Conservation (phyloP, 768 basidiomycete species). For the Xerocomellus amylosporus region DNA sequence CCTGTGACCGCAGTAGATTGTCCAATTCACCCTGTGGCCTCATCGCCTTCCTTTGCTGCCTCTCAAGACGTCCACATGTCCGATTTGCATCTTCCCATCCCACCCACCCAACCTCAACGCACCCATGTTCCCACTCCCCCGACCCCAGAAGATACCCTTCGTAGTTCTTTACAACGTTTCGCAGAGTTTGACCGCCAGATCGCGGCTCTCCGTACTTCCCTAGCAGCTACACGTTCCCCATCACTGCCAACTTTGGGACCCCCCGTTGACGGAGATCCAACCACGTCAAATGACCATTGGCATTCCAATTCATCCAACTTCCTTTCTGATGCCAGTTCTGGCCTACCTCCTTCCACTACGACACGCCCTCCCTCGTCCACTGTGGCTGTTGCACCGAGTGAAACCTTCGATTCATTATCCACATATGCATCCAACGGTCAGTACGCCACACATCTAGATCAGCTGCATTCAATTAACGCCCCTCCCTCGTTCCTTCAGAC, state of each 20-base stretch:
- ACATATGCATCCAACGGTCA: conserved; percentile 21
- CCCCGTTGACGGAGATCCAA: conserved; percentile 19
- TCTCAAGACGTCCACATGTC: conserved; percentile 51
- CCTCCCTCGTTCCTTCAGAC: conserved; percentile 12
- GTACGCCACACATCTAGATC: conserved; percentile 14
- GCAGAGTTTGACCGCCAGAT: conserved; percentile 55
- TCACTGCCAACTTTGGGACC: conserved; percentile 25
- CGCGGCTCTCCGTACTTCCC: conserved; percentile 44
- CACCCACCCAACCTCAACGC: conserved; percentile 17
- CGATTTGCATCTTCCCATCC: conserved; percentile 31
- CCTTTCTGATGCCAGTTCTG: conserved; percentile 11
- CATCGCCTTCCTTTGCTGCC: conserved; percentile 41
- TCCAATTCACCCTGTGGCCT: conserved; percentile 20
- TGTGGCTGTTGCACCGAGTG: conserved; percentile 8
- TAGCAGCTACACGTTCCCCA: conserved; percentile 27
- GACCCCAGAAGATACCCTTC: conserved; percentile 37
- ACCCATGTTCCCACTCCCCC: conserved; percentile 12
- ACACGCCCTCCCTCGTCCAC: conserved; percentile 7
- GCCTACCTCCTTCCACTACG: neutral
- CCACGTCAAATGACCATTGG: conserved; percentile 19
- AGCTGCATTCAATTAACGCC: conserved; percentile 6
- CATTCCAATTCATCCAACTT: conserved; percentile 18
- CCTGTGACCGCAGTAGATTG: conserved; percentile 14
- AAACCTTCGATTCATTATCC: conserved; percentile 17
- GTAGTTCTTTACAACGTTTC: conserved; percentile 49